These are phyloP conservation scores for Aspergillus panamensis DNA, from an alignment of 495 filamentous ascomycete species.

Conservation along the genomic window DNA sequence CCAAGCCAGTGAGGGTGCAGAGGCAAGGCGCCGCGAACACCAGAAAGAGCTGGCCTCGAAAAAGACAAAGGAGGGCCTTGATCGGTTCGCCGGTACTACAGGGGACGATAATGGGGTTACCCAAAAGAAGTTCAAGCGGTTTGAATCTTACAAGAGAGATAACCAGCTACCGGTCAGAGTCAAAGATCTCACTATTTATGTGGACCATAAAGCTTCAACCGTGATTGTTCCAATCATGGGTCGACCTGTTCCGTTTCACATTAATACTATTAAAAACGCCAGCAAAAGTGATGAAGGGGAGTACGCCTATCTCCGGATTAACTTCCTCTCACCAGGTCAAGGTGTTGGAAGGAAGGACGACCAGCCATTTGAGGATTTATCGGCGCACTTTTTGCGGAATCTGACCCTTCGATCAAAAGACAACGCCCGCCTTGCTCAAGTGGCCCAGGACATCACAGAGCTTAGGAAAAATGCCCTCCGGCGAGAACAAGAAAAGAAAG, in stretches of 20 bases:
- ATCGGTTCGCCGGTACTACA: slow-evolving; percentile 73
- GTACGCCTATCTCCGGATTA: slow-evolving; percentile 90
- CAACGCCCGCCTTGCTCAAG: slow-evolving; percentile 78
- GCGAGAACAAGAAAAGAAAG: slow-evolving; percentile 96
- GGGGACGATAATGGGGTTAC: slow-evolving; percentile 84
- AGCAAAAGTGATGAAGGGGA: slow-evolving; percentile 94
- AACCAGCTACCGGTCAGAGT: slow-evolving; percentile 85
- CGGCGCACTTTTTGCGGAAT: slow-evolving; percentile 92
- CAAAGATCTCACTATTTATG: slow-evolving; percentile 79
- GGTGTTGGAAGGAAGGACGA: slow-evolving; percentile 98
- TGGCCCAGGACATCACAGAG: slow-evolving; percentile 85
- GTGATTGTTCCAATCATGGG: slow-evolving; percentile 96
- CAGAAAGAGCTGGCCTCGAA: slow-evolving; percentile 85
- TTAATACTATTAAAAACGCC: slow-evolving; percentile 97
- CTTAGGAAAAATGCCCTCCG: slow-evolving; percentile 88
- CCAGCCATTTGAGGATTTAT: slow-evolving; percentile 94
- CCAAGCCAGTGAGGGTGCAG: slow-evolving; percentile 84
- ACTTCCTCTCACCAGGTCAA: slow-evolving; percentile 95
- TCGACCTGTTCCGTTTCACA: slow-evolving; percentile 95
- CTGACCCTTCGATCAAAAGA: slow-evolving; percentile 91
- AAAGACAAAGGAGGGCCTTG: slow-evolving; percentile 84
- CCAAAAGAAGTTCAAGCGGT: slow-evolving; percentile 95
- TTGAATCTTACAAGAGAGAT: slow-evolving; percentile 98
- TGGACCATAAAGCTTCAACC: slow-evolving; percentile 85
- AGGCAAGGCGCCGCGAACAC: slow-evolving; percentile 82